phyloP scores from a whole-genome alignment of 2,329 filamentous ascomycete species.

The Arachnomyces sp. region DNA sequence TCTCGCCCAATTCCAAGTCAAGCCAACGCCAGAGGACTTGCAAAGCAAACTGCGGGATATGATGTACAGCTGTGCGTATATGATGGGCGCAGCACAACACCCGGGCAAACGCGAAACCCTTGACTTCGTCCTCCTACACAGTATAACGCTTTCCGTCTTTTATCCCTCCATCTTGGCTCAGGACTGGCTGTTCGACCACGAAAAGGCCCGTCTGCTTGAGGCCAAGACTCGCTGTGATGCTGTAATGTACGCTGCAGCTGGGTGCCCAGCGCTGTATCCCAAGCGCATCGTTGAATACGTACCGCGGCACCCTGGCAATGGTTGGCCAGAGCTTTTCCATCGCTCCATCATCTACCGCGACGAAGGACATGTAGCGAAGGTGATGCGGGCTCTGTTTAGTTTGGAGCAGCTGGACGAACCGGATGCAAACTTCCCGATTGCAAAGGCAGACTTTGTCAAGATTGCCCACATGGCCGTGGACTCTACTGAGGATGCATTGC shows the following conservation, averaged over 20 bases:
- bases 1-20: constrained; percentile 52
- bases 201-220: too few relatives aligned
- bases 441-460: too few relatives aligned
- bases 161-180: constrained; percentile 9
- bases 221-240: too few relatives aligned
- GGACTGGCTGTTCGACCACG: too few relatives aligned
- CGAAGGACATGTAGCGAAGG: constrained; percentile 75
- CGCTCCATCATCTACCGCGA: constrained; percentile 47
- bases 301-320: constrained; percentile 39
- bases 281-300: too few relatives aligned
- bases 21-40: constrained; percentile 51
- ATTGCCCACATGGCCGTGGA: too few relatives aligned
- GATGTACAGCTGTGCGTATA: constrained; percentile 55
- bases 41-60: constrained; percentile 56
- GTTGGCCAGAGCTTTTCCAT: constrained; percentile 40
- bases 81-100: constrained; percentile 10
- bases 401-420: constrained; percentile 46
- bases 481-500: too few relatives aligned
- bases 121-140: constrained; percentile 15
- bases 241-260: too few relatives aligned
- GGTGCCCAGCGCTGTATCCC: too few relatives aligned
- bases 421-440: too few relatives aligned
- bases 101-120: constrained; percentile 13
- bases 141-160: constrained; percentile 10
- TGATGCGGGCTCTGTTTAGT: constrained; percentile 61